These are phyloP conservation scores for Cryphonectria naterciae DNA, from an alignment of 2,329 filamentous ascomycete genomes.

Conservation along the genomic window DNA sequence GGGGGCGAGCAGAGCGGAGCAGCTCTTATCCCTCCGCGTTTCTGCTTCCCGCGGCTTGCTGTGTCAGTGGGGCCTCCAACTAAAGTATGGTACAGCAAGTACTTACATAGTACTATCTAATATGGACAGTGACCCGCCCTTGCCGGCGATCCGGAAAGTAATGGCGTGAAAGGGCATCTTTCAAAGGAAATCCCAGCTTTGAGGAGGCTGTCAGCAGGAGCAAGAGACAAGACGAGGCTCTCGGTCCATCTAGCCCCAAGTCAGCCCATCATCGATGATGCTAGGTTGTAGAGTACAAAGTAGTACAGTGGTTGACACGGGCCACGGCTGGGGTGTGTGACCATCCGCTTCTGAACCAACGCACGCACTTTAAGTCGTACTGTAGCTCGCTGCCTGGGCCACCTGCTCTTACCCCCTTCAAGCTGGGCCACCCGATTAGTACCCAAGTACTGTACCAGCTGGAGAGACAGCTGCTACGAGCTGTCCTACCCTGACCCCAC, in stretches of 20 bases:
- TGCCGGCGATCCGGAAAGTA: neutral
- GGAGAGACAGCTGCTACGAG: neutral
- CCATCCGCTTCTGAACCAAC: neutral
- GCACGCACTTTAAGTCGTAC: neutral
- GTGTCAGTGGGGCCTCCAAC: neutral
- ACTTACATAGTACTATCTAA: neutral
- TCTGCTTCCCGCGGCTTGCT: neutral
- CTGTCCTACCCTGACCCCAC: neutral
- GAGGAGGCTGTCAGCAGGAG: neutral
- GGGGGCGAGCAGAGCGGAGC: neutral
- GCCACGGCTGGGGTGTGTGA: neutral
- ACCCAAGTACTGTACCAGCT: neutral
- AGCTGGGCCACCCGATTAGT: neutral
- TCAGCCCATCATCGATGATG: neutral
- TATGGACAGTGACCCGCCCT: neutral
- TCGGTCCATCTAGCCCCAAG: neutral
- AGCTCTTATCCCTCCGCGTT: constrained; percentile 1
- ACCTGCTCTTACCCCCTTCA: neutral
- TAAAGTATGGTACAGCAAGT: neutral
- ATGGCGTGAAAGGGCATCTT: neutral
- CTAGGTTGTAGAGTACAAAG: neutral
- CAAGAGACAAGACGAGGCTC: neutral
- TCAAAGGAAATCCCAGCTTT: neutral
- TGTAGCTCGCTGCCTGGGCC: neutral
- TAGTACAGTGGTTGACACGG: neutral